A percentile compares a stretch with the other conserved stretches of the same genome.
phyloP scores from a whole-genome alignment of 1,284 basidiomycete species.

The Cutaneotrichosporon mucoides region DNA sequence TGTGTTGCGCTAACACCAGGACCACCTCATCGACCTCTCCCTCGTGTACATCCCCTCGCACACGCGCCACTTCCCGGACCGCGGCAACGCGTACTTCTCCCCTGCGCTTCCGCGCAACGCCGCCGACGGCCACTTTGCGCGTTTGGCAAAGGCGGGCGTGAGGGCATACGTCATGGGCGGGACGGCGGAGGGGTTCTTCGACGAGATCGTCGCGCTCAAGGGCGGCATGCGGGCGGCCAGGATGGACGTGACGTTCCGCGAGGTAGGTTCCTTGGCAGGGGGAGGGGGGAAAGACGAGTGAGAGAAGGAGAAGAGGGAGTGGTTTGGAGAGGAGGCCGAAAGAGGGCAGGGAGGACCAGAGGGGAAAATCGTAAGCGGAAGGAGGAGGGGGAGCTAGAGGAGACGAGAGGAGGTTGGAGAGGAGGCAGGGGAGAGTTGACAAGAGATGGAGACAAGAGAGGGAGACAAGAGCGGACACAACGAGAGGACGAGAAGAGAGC shows the following conservation, averaged over 20 bases:
- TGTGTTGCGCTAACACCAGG: constrained; percentile 3
- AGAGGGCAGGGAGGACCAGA: no score
- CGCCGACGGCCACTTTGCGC: constrained; percentile 10
- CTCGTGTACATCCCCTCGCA: constrained; percentile 8
- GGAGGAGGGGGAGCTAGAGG: no score
- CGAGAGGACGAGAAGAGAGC: no score
- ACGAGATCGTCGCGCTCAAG: constrained; percentile 8
- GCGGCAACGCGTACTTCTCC: constrained; percentile 13
- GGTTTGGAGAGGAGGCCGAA: no score
- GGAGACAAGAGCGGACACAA: no score
- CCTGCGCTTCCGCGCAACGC: constrained; percentile 4
- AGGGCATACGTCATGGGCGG: constrained; percentile 9
- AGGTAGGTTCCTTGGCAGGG: neutral
- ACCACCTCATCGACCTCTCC: constrained; percentile 6
- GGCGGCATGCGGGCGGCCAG: constrained; percentile 1
- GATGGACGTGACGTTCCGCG: constrained; percentile 2
- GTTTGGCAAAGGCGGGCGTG: constrained; percentile 8
- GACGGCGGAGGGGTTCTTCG: constrained; percentile 8
- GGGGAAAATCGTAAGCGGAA: no score
- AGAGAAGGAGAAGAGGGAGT: no score
- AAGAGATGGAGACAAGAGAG: no score
- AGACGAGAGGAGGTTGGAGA: no score
- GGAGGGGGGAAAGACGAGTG: no score
- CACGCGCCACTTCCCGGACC: constrained; percentile 4
- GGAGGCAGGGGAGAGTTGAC: no score